Conservation (phyloP, 2,329 filamentous ascomycete species). For the Ascochyta viciae-villosae region DNA sequence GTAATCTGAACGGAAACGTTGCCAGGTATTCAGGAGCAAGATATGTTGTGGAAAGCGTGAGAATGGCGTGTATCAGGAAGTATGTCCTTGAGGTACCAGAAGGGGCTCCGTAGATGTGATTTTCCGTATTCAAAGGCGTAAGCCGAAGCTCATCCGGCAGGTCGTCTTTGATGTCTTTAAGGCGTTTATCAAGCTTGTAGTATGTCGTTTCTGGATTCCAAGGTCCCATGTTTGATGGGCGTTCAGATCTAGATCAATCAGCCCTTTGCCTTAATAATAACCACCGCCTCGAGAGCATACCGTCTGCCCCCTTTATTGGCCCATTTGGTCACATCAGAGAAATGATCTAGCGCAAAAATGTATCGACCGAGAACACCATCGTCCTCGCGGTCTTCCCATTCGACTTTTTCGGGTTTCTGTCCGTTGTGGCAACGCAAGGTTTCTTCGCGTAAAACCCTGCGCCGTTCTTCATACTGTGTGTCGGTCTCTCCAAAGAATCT, state of each 20-base stretch:
- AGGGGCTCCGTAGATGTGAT: constrained; percentile 63
- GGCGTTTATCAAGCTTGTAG: constrained; percentile 58
- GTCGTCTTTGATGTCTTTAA: constrained; percentile 61
- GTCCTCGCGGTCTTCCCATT: constrained; percentile 59
- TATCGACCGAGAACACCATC: constrained; percentile 59
- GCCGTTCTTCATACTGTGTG: constrained; percentile 20
- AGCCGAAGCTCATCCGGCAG: constrained; percentile 66
- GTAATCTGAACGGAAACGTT: constrained; percentile 65
- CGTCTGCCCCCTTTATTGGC: constrained; percentile 64
- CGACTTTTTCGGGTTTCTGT: constrained; percentile 7
- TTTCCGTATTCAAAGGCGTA: constrained; percentile 67
- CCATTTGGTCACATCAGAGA: constrained; percentile 64
- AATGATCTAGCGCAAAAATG: constrained; percentile 62
- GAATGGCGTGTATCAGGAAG: constrained; percentile 71
- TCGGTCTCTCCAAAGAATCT: constrained; percentile 29
- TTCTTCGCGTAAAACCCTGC: constrained; percentile 14
- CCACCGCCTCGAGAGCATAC: constrained; percentile 42
- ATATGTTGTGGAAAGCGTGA: constrained; percentile 70
- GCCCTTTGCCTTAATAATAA: not conserved
- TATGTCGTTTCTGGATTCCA: constrained; percentile 67
- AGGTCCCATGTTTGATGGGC: constrained; percentile 59
- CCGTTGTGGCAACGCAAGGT: constrained; percentile 7
- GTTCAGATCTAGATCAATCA: constrained; percentile 31
- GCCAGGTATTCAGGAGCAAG: constrained; percentile 72
- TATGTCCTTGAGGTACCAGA: constrained; percentile 68